Evolutionary conservation across 2,329 filamentous ascomycete species (phyloP), one percentile per base, ranked within the genome.

Genomic region (Lasiodiplodia sp.): DNA sequence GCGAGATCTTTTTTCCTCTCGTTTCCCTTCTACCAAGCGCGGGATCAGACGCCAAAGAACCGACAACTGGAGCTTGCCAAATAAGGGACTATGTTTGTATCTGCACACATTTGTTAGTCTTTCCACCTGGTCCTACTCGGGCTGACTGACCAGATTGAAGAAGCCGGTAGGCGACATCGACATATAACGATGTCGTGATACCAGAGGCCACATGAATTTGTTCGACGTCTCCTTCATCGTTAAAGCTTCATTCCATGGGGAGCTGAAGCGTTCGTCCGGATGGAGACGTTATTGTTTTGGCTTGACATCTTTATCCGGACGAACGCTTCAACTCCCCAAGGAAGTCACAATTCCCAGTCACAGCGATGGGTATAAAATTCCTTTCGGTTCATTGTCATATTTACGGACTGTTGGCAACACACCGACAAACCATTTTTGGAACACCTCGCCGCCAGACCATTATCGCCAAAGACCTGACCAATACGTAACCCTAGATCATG

Each of bases 391-490:
- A n/a, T 23, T 38, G 37, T 57, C 37, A n/a, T 57, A 57, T 57
- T 38, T 57, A 62, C 57, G 25, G 44, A 47, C 44, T 34, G 57
- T 31, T 28, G 58, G 58, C 58, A 34, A 49, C 16, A 62, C 23
- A 44, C 40, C 58, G 4, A 63, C 62, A 25, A 18, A 21, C 38
- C 62, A 65, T 53, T 65, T 65, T 65, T 34, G 38, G 2, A 52
- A 38, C 37, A 25, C n/a, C 31, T 28, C n/a, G 11, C 51, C 25
- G 14, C 28, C 28, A 25, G 28, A 25, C 23, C 44, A 21, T 25
- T 40, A 47, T 51, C 44, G 44, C 60, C 28, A 16, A 49, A 51
- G 49, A 25, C 47, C 34, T 47, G 44, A 47, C 21, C 11, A 8
- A n/a, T 23, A 28, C 57, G 57, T 62, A 23, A 49, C 37, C 62